A percentile compares a stretch with the other conserved stretches of the same genome.
Conservation (phyloP, 2,329 filamentous ascomycete species). For the Juglanconis sp. region DNA sequence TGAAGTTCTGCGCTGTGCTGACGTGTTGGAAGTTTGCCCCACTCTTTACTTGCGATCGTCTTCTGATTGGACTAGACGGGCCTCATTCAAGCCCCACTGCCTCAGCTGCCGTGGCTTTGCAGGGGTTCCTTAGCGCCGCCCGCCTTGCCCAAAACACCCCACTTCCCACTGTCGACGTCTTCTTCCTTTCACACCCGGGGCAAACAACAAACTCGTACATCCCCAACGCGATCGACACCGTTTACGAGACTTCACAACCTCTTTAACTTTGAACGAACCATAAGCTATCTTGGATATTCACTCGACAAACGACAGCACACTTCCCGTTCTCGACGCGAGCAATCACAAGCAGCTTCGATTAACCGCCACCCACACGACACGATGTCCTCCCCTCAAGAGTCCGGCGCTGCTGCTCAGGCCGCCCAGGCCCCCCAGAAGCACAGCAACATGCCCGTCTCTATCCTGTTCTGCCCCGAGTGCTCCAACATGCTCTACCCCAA, state of each 20-base stretch:
- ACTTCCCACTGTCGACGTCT: neutral
- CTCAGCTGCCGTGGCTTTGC: neutral
- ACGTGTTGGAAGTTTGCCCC: neutral
- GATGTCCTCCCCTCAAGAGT: slow-evolving; percentile 60
- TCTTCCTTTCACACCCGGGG: neutral
- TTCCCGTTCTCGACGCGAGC: neutral
- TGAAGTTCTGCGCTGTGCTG: neutral
- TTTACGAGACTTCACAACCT: neutral
- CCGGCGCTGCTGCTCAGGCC: slow-evolving; percentile 35
- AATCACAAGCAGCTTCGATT: neutral
- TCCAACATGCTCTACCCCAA: slow-evolving; percentile 98
- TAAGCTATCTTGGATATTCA: neutral
- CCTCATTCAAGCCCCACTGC: too few species aligned
- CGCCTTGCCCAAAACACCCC: slow-evolving; percentile 7
- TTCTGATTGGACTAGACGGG: slow-evolving; percentile 2
- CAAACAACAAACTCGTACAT: neutral
- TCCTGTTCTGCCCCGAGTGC: slow-evolving; percentile 98
- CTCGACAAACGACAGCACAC: neutral
- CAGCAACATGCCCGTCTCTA: slow-evolving; percentile 78
- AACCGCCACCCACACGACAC: slow-evolving; percentile 8
- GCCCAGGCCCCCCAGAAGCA: slow-evolving; percentile 43
- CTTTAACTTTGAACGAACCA: neutral
- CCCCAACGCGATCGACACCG: neutral
- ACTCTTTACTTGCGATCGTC: slow-evolving; percentile 11
- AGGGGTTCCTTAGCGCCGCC: neutral